phyloP scores from a whole-genome alignment of 2,329 filamentous ascomycete genomes.

The Apiospora marii region DNA sequence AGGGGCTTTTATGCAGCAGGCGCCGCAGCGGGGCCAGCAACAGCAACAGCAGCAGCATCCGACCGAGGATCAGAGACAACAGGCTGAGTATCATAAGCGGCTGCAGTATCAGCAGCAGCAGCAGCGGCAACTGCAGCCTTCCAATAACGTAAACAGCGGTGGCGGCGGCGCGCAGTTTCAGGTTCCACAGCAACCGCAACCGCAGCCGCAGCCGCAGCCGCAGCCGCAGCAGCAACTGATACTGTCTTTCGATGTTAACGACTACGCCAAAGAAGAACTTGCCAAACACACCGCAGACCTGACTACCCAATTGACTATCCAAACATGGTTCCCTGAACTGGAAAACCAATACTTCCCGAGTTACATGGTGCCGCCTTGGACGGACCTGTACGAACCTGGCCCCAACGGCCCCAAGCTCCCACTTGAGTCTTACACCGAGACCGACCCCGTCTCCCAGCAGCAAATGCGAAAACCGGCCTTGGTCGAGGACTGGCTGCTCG shows the following conservation, averaged over 20 bases:
- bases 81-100: background rate
- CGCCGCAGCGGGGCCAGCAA: background rate
- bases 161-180: too few relatives aligned
- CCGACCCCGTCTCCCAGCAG: too few relatives aligned
- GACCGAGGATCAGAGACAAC: background rate
- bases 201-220: background rate
- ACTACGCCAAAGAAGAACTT: background rate
- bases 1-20: background rate
- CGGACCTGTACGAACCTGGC: background rate
- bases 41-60: background rate
- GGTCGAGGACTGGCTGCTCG: background rate
- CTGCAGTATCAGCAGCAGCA: background rate
- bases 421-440: too few relatives aligned
- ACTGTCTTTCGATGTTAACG: too few relatives aligned
- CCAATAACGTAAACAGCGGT: background rate
- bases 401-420: too few relatives aligned
- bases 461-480: too few relatives aligned
- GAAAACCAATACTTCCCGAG: background rate
- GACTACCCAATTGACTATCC: too few relatives aligned
- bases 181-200: background rate
- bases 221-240: background rate
- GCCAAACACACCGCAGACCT: background rate
- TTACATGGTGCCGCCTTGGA: background rate
- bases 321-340: background rate
- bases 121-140: background rate